phyloP scores from a whole-genome alignment of 2,329 filamentous ascomycete species.

The Colletotrichum tropicale region DNA sequence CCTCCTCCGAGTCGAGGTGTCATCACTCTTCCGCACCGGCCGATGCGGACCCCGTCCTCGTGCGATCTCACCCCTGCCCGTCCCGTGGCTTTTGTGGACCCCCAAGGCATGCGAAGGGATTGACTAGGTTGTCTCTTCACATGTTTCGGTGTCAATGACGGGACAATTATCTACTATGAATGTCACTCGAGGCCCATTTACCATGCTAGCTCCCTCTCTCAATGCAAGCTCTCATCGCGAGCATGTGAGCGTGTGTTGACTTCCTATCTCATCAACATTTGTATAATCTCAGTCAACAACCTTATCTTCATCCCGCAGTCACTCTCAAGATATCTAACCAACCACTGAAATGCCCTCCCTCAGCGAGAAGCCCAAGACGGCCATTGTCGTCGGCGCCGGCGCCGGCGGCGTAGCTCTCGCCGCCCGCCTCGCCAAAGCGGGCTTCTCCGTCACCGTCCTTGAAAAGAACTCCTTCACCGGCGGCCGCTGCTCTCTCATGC shows the following conservation, averaged over 20 bases:
- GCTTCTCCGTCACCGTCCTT: constrained; percentile 75
- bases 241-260: not conserved
- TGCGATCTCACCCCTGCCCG: not conserved
- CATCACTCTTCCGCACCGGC: constrained; percentile 17
- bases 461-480: constrained; percentile 79
- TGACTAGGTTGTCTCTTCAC: constrained; percentile 2
- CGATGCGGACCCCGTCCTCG: constrained; percentile 2
- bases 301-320: not conserved
- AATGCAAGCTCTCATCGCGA: not conserved
- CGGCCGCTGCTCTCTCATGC: constrained; percentile 71
- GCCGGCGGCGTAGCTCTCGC: constrained; percentile 75
- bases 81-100: constrained; percentile 9
- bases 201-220: not conserved
- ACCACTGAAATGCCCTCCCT: not conserved
- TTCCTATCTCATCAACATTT: not conserved
- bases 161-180: constrained; percentile 9
- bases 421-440: constrained; percentile 72
- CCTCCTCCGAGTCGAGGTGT: constrained; percentile 21
- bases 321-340: not conserved
- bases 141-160: not conserved
- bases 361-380: constrained; percentile 32
- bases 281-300: not conserved
- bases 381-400: constrained; percentile 54
- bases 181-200: not conserved
- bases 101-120: not conserved